These are phyloP conservation scores for Beauveria australis DNA, from an alignment of 2,329 filamentous ascomycete genomes.

Conservation along the genomic window DNA sequence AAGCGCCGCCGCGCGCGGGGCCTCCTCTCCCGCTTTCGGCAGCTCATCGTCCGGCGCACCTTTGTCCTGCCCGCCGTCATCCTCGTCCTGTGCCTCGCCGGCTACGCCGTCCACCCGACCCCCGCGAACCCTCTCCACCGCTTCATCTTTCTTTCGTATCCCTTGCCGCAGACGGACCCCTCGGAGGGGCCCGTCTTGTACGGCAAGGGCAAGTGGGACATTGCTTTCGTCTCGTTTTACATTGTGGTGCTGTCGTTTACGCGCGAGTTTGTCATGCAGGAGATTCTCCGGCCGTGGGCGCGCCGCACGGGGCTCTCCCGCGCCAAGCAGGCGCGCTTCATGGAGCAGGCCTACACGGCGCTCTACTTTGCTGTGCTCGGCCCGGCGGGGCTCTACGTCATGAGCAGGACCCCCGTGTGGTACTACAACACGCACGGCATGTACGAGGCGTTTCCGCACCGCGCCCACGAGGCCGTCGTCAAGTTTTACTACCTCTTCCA, in stretches of 20 bases:
- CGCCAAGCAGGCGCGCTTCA: slow-evolving; percentile 80
- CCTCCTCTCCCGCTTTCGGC: slow-evolving; percentile 37
- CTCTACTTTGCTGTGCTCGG: slow-evolving; percentile 81
- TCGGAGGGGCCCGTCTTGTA: slow-evolving; percentile 54
- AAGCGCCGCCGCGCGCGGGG: slow-evolving; percentile 50
- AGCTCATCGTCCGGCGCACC: slow-evolving; percentile 52
- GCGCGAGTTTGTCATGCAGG: slow-evolving; percentile 93
- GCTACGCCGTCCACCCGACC: slow-evolving; percentile 69
- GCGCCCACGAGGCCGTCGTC: slow-evolving; percentile 69
- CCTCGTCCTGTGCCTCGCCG: slow-evolving; percentile 51
- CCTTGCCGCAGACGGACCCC: slow-evolving; percentile 43
- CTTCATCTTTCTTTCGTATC: slow-evolving; percentile 88
- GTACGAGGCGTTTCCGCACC: slow-evolving; percentile 84
- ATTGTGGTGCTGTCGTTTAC: slow-evolving; percentile 85
- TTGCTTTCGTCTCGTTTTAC: slow-evolving; percentile 85
- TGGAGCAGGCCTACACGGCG: slow-evolving; percentile 93
- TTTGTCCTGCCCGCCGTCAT: slow-evolving; percentile 61
- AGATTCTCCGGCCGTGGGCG: slow-evolving; percentile 70
- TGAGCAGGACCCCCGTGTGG: slow-evolving; percentile 87
- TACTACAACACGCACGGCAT: slow-evolving; percentile 85
- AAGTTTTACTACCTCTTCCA: slow-evolving; percentile 96
- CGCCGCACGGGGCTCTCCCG: slow-evolving; percentile 61
- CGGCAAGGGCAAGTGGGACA: slow-evolving; percentile 79
- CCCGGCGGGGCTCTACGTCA: slow-evolving; percentile 79
- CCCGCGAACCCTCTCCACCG: slow-evolving; percentile 69